Evolutionary conservation across 352 stramenopile species (phyloP), one percentile per base, ranked within the genome.

Genomic region (Elongisporangium undulatum): DNA sequence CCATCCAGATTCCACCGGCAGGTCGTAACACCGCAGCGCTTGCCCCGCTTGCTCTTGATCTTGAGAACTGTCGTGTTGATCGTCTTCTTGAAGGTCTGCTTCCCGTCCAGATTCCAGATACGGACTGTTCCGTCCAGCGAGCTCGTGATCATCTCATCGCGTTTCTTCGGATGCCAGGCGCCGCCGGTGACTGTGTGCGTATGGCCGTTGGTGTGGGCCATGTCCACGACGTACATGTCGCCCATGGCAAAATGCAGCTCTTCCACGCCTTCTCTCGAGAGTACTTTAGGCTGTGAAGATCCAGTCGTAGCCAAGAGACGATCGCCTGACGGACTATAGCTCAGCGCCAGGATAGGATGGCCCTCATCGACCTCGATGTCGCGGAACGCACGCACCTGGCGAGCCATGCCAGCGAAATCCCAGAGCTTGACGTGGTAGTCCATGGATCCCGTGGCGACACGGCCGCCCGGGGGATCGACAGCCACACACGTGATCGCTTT

Each of bases 181-280:
- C 82, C 86, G 19, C 79, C 72, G 9, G 86, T 93, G 26, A 85
- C 69, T 1, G 78, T 67, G 68, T 93, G 82, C 38, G 86, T 95
- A 64, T 95, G 86, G 8, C 86, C 86, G 24, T 87, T 87, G 12
- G 86, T 95, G 56, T 93, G 77, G 0, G 73, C 78, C 86, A 95
- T 95, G 59, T 95, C 86, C 29, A 92, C 73, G 19, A 94, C 77
- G 63, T 95, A 95, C 83, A 93, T 93, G 61, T 95, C 85, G 23
- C 85, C 85, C 51, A 87, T 92, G 19, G 79, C 77, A 45, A 92
- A 92, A 45, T 95, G 83, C 0, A 92, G 45, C 63, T 93, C 80
- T 39, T 88, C 79, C 6, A 93, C 80, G 21, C 85, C 85, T 74
- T 95, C 85, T 20, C 85, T 76, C 8, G 75, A 79, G 41, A 95